Evolutionary conservation across 495 filamentous ascomycete genomes (phyloP), one percentile per base, ranked within the genome.

Genomic region (Penicillium arizonense): DNA sequence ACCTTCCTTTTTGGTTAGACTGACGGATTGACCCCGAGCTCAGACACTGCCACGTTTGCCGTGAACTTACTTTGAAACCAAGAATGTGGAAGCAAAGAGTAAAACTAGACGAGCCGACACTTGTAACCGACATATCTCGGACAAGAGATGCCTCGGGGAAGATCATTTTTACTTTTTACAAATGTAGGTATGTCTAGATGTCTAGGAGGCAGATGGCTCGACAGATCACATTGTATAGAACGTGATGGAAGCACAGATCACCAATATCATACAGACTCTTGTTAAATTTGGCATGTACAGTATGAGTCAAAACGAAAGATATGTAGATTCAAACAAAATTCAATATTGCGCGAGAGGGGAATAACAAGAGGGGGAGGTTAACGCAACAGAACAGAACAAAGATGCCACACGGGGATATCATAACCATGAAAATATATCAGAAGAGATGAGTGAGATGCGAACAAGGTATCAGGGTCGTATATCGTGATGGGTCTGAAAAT

Each of bases 391-490:
- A 43, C 11, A 21, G 14, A 43, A 10, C 30, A 35, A 42, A 43
- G 6, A 16, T 50, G 13, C 21, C 48, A 43, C n/a, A 11, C 47
- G n/a, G 13, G 38, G 48, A 50, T 43, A 50, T 53, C 36, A 40
- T 20, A 43, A 37, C 18, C 30, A 38, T 53, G 32, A 36, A 21
- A 43, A 40, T 14, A 55, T 32, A 49, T 24, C 12, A 50, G 13
- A 35, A 34, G 28, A 33, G 9, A 7, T 18, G 13, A 34, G 18
- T 50, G 47, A 54, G 33, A 55, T 50, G 56, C 47, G 33, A 49
- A 34, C 32, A 44, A 59, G 62, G 59, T 55, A 59, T 65, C 56
- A 56, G 48, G 45, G 51, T 65, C 62, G 52, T 65, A 58, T 44
- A 63, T 55, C 59, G 48, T 65, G 40, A 51, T 50, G 28, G 18